These are phyloP conservation scores for Penicillium simplicissimum DNA, from an alignment of 495 filamentous ascomycete genomes.

Conservation along the genomic window DNA sequence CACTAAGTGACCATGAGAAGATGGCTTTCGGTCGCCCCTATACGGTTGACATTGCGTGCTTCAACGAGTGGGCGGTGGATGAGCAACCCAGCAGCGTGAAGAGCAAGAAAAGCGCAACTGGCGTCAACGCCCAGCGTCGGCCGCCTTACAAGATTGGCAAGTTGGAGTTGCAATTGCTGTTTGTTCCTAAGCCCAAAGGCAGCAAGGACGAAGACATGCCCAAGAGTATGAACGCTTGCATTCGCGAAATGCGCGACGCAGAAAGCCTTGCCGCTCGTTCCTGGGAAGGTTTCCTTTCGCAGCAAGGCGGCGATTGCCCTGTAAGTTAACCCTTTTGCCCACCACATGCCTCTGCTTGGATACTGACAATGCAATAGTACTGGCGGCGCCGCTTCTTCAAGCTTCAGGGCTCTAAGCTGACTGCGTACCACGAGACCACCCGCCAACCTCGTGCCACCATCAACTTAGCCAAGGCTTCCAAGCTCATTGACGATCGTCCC, in stretches of 20 bases:
- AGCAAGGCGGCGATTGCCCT: constrained; percentile 96
- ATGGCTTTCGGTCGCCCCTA: constrained; percentile 84
- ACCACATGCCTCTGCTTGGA: not conserved
- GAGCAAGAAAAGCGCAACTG: constrained; percentile 75
- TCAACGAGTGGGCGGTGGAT: constrained; percentile 97
- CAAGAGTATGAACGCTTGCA: constrained; percentile 94
- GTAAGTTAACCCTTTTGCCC: constrained; percentile 58
- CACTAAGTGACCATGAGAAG: constrained; percentile 86
- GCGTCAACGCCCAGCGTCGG: constrained; percentile 60
- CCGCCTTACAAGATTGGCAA: constrained; percentile 95
- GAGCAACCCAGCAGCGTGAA: constrained; percentile 78
- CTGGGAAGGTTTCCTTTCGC: constrained; percentile 88
- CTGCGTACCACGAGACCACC: constrained; percentile 93
- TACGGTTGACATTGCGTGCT: constrained; percentile 84
- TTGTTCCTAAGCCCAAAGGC: constrained; percentile 88
- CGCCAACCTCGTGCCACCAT: constrained; percentile 95
- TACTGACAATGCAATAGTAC: constrained; percentile 56
- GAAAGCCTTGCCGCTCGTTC: constrained; percentile 68
- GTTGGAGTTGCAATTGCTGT: constrained; percentile 87
- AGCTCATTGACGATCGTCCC: constrained; percentile 90
- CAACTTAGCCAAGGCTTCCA: constrained; percentile 89
- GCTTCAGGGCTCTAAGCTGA: constrained; percentile 84
- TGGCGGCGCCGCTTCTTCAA: constrained; percentile 99
- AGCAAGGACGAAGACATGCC: constrained; percentile 95
- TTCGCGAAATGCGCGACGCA: constrained; percentile 87